phyloP scores from a whole-genome alignment of 192 early-diverging fungal species.

The Coemansia sp. region DNA sequence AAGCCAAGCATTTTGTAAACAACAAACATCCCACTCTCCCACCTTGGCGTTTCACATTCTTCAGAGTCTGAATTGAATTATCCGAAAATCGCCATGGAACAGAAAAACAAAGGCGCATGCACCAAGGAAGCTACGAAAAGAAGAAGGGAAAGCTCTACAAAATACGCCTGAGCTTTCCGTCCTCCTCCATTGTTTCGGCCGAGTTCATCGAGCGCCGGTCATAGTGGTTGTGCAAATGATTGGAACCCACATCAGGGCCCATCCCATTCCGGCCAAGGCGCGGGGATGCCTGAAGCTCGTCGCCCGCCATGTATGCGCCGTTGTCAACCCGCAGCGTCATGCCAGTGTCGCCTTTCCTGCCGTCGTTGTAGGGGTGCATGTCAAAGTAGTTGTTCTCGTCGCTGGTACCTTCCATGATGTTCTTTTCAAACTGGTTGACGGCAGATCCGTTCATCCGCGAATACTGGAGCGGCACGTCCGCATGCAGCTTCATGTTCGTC shows the following conservation, averaged over 20 bases:
- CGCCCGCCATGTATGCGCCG: not conserved
- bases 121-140: not conserved
- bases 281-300: not conserved
- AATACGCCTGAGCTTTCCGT: not conserved
- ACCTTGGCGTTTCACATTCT: too few species aligned
- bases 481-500: slow-evolving; percentile 16
- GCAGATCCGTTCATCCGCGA: slow-evolving; percentile 11
- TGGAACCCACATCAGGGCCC: not conserved
- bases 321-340: not conserved
- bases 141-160: not conserved
- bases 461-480: slow-evolving; percentile 11
- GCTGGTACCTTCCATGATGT: not conserved
- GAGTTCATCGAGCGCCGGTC: not conserved
- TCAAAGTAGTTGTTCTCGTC: not conserved
- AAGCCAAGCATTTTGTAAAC: too few species aligned
- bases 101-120: too few species aligned
- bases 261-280: not conserved
- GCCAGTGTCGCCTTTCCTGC: not conserved
- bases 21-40: too few species aligned
- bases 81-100: too few species aligned
- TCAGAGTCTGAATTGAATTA: not conserved
- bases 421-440: slow-evolving; percentile 2
- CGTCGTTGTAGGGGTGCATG: not conserved
- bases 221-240: not conserved
- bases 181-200: not conserved